A percentile compares a stretch with the other conserved stretches of the same genome.
Conservation (phyloP, 768 basidiomycete species). For the Mycena rosella region DNA sequence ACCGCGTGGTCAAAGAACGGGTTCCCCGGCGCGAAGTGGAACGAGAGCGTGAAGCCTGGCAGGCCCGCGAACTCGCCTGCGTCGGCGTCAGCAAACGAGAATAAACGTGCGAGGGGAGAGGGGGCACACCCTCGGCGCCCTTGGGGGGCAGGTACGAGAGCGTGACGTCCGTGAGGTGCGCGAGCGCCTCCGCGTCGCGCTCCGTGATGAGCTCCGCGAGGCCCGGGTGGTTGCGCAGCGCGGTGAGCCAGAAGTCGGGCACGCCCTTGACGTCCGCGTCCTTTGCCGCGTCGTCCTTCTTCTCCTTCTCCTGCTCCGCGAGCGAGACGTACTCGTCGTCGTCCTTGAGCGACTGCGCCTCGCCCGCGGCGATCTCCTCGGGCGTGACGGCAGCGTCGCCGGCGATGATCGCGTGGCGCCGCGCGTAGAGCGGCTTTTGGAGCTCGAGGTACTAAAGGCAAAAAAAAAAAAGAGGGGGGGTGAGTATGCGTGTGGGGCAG, state of each 20-base stretch:
- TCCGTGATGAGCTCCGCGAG: slow-evolving; percentile 93
- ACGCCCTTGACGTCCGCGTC: slow-evolving; percentile 59
- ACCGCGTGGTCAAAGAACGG: slow-evolving; percentile 89
- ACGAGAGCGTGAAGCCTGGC: slow-evolving; percentile 93
- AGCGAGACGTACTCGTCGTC: slow-evolving; percentile 78
- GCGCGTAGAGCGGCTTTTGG: slow-evolving; percentile 88
- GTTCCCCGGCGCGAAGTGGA: slow-evolving; percentile 79
- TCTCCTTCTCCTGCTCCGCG: no score
- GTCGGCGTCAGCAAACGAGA: neutral
- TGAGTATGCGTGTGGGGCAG: neutral
- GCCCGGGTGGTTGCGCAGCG: slow-evolving; percentile 90
- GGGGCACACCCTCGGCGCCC: slow-evolving; percentile 32
- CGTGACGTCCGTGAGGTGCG: slow-evolving; percentile 82
- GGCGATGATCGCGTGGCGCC: slow-evolving; percentile 85
- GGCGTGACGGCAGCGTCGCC: slow-evolving; percentile 79
- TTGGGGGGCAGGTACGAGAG: slow-evolving; percentile 72
- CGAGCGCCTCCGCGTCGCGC: slow-evolving; percentile 89
- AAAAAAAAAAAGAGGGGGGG: no score
- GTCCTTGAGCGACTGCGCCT: slow-evolving; percentile 79
- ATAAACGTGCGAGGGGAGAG: neutral
- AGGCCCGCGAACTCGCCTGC: slow-evolving; percentile 67
- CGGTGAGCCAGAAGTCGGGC: slow-evolving; percentile 98
- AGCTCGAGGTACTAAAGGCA: slow-evolving; percentile 85
- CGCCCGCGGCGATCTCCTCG: slow-evolving; percentile 88
- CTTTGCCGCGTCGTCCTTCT: neutral